Base-by-base conservation (phyloP, 345 rosid species). In the Combretum micranthum region DNA sequence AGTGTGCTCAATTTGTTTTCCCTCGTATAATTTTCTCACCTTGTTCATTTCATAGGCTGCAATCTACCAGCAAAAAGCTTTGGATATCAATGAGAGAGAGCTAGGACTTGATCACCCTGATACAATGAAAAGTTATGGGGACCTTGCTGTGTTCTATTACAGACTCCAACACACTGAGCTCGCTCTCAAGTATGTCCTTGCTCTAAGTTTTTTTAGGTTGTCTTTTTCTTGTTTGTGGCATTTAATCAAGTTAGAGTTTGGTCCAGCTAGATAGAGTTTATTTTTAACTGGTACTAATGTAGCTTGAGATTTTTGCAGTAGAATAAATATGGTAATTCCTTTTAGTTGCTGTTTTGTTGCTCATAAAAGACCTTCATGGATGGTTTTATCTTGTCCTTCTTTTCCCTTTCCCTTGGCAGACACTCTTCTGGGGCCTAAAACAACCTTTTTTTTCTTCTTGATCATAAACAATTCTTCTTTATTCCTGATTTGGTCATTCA, bases 81-180 rank as follows among this genome's bases (percentile, higher is more conserved):
- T 93, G 84, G 99, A 93, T 79, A 93, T 93, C 77, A 93, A 93
- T 67, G 99, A 93, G 78, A 85, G 99, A 78, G 99, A 93, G 70
- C 76, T 93, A 32, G 99, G 99, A 67, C 90, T 93, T 59, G 99
- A 93, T 69, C 99, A 93, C 69, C 96, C 99, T 49, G 99, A 93
- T 80, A 93, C 99, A 17, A 89, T 93, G 99, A 93, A 93, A 77
- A 93, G 99, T 71, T 93, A 93, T 53, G 99, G 99, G 61, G 99
- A 93, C 81, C 99, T 93, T 73, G 99, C 99, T 58, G 99, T 93
- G 59, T 93, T 93, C 70, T 93, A 93, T 75, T 93, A 93, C 80
- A 80, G 99, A 75, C 99, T 93, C 66, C 99, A 93, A 66, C 96
- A 93, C 51, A 93, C 97, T 23, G 99, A 89, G 78, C 70, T 93